Percentiles rank a stretch among this genome's conserved stretches.
Evolutionary conservation across 306 rosid species (phyloP).

Genomic region (Ormosia emarginata): DNA sequence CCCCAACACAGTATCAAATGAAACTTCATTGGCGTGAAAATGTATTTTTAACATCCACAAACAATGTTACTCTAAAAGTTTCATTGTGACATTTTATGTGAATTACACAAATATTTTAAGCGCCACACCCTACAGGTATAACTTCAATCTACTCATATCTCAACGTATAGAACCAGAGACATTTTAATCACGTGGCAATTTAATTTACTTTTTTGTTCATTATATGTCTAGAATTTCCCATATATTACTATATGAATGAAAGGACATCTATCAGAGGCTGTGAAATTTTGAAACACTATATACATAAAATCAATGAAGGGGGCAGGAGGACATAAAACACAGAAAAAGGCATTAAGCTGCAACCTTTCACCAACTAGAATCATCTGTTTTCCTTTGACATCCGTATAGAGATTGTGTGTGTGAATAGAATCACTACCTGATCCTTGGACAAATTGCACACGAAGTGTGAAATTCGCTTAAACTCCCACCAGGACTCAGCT

Average conservation of each 20-base stretch:
- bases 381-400: conserved; percentile 50
- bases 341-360: conserved; percentile 28
- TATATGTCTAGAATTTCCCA: conserved; percentile 13
- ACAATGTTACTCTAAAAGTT: not conserved
- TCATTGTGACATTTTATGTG: not conserved
- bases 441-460: conserved; percentile 35
- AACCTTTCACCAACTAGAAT: conserved; percentile 63
- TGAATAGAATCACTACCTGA: conserved; percentile 48
- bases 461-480: conserved; percentile 28
- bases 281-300: conserved; percentile 20
- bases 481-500: conserved; percentile 33
- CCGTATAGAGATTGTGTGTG: conserved; percentile 36
- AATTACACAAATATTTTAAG: not conserved
- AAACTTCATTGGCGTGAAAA: not conserved
- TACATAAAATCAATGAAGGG: conserved; percentile 38
- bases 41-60: not conserved
- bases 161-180: not conserved
- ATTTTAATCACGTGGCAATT: conserved; percentile 1
- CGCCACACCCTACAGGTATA: not conserved
- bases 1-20: not conserved
- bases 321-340: conserved; percentile 10
- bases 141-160: not conserved
- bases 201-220: conserved; percentile 26
- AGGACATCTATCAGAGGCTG: conserved; percentile 18
- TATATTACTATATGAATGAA: conserved; percentile 26